Evolutionary conservation across 257 asterid genomes (phyloP).

Genomic region (Capsicum rhomboideum): DNA sequence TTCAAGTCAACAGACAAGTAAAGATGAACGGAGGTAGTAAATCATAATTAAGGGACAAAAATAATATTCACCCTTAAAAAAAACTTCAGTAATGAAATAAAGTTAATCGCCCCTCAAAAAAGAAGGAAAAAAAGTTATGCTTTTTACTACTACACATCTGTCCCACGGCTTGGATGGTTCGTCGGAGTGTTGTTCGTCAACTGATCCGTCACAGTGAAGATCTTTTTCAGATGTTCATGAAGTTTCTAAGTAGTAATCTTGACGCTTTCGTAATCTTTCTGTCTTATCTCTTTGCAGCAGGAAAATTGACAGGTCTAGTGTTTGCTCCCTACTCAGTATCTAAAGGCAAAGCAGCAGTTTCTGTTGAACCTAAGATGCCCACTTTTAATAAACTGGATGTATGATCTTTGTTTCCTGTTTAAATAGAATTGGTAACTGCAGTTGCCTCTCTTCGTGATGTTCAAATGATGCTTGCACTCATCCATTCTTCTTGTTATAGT

Average conservation of each 20-base stretch:
- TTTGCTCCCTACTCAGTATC: slow-evolving; percentile 69
- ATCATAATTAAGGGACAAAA: too few species aligned
- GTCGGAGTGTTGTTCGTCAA: too few species aligned
- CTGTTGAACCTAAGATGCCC: slow-evolving; percentile 63
- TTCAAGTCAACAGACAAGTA: too few species aligned
- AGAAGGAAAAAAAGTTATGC: too few species aligned
- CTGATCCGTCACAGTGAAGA: too few species aligned
- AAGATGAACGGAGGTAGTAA: too few species aligned
- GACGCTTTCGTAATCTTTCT: slow-evolving; percentile 7
- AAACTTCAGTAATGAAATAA: too few species aligned
- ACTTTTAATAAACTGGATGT: slow-evolving; percentile 58
- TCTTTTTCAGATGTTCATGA: not conserved
- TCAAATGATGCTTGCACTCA: not conserved
- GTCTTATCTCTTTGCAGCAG: not conserved
- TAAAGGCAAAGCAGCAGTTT: slow-evolving; percentile 89
- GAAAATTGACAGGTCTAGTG: not conserved
- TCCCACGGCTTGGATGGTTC: too few species aligned
- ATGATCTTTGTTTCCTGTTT: slow-evolving; percentile 11
- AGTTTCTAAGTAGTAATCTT: not conserved
- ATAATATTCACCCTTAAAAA: too few species aligned
- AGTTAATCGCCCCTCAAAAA: too few species aligned
- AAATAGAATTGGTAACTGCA: not conserved
- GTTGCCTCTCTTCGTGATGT: not conserved
- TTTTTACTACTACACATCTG: too few species aligned
- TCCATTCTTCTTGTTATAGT: slow-evolving; percentile 22